Evolutionary conservation across 768 basidiomycete species (phyloP), one percentile per base, ranked within the genome.

Genomic region (Pleurotus djamor): DNA sequence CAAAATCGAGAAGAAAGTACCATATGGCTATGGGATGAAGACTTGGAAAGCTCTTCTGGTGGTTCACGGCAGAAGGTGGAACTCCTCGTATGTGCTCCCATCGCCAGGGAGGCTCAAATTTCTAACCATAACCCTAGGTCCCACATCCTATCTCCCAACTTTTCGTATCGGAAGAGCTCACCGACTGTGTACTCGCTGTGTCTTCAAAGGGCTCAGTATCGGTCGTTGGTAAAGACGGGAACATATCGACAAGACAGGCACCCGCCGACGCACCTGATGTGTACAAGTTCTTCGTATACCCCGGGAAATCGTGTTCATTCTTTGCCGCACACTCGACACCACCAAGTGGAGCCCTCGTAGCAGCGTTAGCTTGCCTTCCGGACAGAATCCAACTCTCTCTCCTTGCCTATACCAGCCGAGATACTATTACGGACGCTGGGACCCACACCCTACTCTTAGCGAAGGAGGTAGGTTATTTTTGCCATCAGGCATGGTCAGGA

Each of bases 11-110:
- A 70, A 47, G 80, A 79, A 4, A 76, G 81, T 50, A 84, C 81
- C 0, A 71, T 90, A 52, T 88, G 85, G 82, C 73, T 76, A 58
- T 89, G 89, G 86, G 79, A 74, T 63, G 83, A 88, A 64, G 75
- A 74, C 59, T 59, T 82, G n/a, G 77, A 75, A 34, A 73, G 75
- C 13, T 68, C 63, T 28, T 63, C 67, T 61, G 71, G 73, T 50
- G 69, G 67, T n/a, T 65, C 62, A 58, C 72, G 66, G 44, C 72
- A 69, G 71, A 79, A 73, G 66, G 81, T 76, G 70, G 79, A 68
- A 55, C 67, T 68, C 34, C 66, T 73, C 38, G 67, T 79, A 63
- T 33, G 43, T 54, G 16, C 6, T 44, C 44, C 33, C 13, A 34
- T 37, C 35, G 41, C 35, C 49, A 35, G 44, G 48, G 51, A n/a